These are phyloP conservation scores for Limnanthes douglasii DNA, from an alignment of 345 rosid genomes.

Conservation along the genomic window DNA sequence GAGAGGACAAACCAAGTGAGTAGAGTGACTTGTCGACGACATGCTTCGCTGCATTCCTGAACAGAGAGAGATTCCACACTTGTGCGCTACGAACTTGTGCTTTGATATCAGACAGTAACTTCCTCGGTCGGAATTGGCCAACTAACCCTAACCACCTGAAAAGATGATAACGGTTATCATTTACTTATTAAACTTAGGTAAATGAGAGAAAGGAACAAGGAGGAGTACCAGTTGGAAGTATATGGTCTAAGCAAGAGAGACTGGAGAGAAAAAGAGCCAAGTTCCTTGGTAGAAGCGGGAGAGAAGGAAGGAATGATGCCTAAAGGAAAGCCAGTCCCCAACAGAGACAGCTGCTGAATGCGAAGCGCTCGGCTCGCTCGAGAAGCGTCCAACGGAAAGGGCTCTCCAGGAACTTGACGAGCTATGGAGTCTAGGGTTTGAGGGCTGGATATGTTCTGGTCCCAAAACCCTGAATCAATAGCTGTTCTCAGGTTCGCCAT, in stretches of 20 bases:
- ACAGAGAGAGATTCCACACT: constrained; percentile 31
- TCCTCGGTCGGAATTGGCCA: constrained; percentile 73
- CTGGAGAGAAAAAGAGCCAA: constrained; percentile 58
- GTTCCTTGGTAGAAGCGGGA: constrained; percentile 30
- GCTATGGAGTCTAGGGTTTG: constrained; percentile 52
- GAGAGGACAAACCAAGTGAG: constrained; percentile 46
- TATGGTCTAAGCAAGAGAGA: constrained; percentile 47
- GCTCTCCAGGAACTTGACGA: constrained; percentile 58
- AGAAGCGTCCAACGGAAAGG: constrained; percentile 51
- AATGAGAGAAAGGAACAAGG: not conserved
- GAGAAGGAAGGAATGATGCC: constrained; percentile 62
- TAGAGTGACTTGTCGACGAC: constrained; percentile 63
- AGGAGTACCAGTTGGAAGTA: constrained; percentile 39
- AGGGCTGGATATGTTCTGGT: constrained; percentile 53
- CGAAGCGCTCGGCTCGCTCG: constrained; percentile 63
- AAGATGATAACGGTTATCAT: not conserved
- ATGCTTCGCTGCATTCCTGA: constrained; percentile 42
- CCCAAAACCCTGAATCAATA: constrained; percentile 71
- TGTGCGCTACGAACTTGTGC: constrained; percentile 30
- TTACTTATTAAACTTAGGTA: not conserved
- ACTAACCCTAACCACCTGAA: constrained; percentile 67
- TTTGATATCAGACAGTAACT: constrained; percentile 45
- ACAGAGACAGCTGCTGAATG: constrained; percentile 73
- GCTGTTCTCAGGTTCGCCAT: constrained; percentile 75
- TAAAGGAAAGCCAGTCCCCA: constrained; percentile 57